Evolutionary conservation across 306 rosid species (phyloP).

Genomic region (Chamaecrista fasciculata): DNA sequence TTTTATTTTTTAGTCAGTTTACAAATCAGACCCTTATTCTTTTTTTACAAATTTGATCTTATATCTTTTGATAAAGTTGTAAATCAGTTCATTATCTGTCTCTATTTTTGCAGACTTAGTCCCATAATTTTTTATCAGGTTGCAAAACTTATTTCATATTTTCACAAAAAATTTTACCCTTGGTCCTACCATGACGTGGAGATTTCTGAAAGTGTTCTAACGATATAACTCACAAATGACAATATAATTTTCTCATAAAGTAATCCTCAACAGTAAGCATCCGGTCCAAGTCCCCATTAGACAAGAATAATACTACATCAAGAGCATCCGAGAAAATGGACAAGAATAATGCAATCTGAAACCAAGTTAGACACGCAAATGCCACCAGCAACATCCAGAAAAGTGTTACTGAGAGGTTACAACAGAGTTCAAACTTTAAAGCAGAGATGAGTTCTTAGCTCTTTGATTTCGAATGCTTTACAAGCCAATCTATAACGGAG

Average conservation of each 20-base stretch:
- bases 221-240: not conserved
- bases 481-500: slow-evolving; percentile 86
- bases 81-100: too few relatives aligned
- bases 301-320: slow-evolving; percentile 32
- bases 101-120: too few relatives aligned
- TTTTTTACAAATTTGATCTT: too few relatives aligned
- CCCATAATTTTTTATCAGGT: too few relatives aligned
- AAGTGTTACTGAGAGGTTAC: slow-evolving; percentile 40
- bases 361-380: slow-evolving; percentile 44
- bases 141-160: too few relatives aligned
- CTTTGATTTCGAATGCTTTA: slow-evolving; percentile 94
- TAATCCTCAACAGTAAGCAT: slow-evolving; percentile 27
- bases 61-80: too few relatives aligned
- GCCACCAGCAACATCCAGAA: slow-evolving; percentile 49
- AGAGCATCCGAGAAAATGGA: slow-evolving; percentile 25
- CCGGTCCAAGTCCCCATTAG: slow-evolving; percentile 8
- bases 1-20: too few relatives aligned
- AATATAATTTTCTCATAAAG: not conserved
- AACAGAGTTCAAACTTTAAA: slow-evolving; percentile 36
- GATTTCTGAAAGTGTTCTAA: not conserved
- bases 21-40: too few relatives aligned
- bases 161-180: too few relatives aligned
- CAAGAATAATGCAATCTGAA: slow-evolving; percentile 41
- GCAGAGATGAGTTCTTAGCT: slow-evolving; percentile 47
- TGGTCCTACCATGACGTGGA: too few relatives aligned